Conservation (phyloP, 1,284 basidiomycete genomes). For the Volvariella volvacea region DNA sequence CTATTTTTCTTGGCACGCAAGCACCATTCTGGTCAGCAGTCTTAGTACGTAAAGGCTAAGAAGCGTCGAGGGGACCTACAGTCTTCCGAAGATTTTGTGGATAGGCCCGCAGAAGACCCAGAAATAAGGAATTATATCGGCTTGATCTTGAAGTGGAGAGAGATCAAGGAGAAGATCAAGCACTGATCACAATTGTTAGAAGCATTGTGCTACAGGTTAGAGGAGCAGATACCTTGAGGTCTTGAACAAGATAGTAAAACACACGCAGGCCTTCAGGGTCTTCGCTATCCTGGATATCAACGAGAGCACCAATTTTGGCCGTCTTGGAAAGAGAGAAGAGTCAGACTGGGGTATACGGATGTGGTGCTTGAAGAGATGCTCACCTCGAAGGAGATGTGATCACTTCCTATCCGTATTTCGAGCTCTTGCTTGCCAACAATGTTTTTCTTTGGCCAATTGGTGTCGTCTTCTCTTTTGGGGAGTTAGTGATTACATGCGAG, state of each 20-base stretch:
- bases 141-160: slow-evolving; percentile 99
- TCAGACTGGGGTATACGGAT: too few relatives aligned
- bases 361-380: not conserved
- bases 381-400: slow-evolving; percentile 95
- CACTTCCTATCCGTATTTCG: slow-evolving; percentile 89
- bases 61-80: too few relatives aligned
- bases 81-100: too few relatives aligned
- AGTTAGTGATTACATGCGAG: not conserved
- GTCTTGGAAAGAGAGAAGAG: too few relatives aligned
- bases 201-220: not conserved
- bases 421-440: slow-evolving; percentile 97
- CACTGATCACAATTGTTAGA: slow-evolving; percentile 49
- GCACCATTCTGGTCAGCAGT: too few relatives aligned
- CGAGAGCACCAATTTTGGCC: slow-evolving; percentile 94
- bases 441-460: slow-evolving; percentile 98
- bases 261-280: slow-evolving; percentile 98
- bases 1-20: not conserved
- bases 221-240: slow-evolving; percentile 67
- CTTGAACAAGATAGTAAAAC: slow-evolving; percentile 98
- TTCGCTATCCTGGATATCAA: slow-evolving; percentile 95
- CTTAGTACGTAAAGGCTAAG: too few relatives aligned
- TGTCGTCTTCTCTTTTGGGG: slow-evolving; percentile 84
- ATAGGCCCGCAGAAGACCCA: not conserved
- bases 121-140: slow-evolving; percentile 57
- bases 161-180: slow-evolving; percentile 95